A percentile compares a stretch with the other conserved stretches of the same genome.
phyloP scores from a whole-genome alignment of 2,329 filamentous ascomycete species.

The Allantophomopsis cytisporea region DNA sequence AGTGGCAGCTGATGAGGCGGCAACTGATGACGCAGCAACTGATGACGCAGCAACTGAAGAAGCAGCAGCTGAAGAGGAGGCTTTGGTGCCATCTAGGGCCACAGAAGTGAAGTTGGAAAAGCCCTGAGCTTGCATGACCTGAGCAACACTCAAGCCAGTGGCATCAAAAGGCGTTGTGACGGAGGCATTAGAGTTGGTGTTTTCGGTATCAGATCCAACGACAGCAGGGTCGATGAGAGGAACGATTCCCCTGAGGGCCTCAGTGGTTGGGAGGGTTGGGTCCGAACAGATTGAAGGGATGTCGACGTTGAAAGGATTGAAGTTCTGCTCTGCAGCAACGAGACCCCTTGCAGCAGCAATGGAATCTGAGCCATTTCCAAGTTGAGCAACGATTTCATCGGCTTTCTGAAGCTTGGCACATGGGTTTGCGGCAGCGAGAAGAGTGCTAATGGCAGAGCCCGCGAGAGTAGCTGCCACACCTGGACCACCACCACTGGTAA shows the following conservation, averaged over 20 bases:
- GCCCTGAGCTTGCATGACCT: constrained; percentile 46
- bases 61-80: constrained; percentile 19
- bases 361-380: constrained; percentile 44
- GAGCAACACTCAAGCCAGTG: constrained; percentile 48
- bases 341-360: constrained; percentile 47
- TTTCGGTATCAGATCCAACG: constrained; percentile 38
- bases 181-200: constrained; percentile 42
- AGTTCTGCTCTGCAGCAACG: constrained; percentile 59
- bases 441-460: constrained; percentile 43
- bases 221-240: constrained; percentile 55
- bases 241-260: constrained; percentile 49
- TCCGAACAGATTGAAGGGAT: constrained; percentile 52
- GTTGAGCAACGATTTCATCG: constrained; percentile 47
- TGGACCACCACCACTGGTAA: constrained; percentile 38
- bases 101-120: constrained; percentile 44
- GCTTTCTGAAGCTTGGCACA: constrained; percentile 49
- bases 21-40: constrained; percentile 1
- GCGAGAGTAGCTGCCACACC: constrained; percentile 51
- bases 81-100: constrained; percentile 20
- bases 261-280: constrained; percentile 44
- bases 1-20: constrained; percentile 4
- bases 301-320: constrained; percentile 49
- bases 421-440: constrained; percentile 51
- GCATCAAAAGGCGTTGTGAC: constrained; percentile 40
- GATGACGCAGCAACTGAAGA: constrained; percentile 9